Conservation (phyloP, 805 yeast species). For the Sugiyamaella chiloensis region DNA sequence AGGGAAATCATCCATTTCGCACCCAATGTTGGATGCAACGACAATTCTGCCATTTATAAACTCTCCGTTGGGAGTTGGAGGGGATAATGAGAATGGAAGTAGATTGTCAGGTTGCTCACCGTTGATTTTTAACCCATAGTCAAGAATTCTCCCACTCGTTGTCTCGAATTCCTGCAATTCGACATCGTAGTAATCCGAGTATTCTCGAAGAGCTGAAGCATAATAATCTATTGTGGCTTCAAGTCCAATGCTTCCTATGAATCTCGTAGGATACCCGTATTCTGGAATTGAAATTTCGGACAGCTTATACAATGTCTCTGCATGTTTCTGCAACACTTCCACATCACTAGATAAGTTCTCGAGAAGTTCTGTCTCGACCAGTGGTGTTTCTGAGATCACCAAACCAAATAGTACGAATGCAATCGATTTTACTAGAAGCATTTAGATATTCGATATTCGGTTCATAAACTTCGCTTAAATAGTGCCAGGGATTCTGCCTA, state of each 20-base stretch:
- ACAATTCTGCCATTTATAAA: slow-evolving; percentile 44
- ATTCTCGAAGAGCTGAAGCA: slow-evolving; percentile 50
- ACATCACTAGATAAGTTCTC: too few relatives aligned
- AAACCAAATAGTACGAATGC: too few relatives aligned
- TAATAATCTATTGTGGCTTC: slow-evolving; percentile 74
- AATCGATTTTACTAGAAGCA: too few relatives aligned
- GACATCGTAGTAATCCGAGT: slow-evolving; percentile 49
- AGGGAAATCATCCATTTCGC: slow-evolving; percentile 64
- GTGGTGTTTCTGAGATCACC: too few relatives aligned
- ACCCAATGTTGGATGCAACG: slow-evolving; percentile 62
- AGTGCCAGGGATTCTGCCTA: too few relatives aligned
- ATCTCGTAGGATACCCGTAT: slow-evolving; percentile 87
- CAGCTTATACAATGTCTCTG: slow-evolving; percentile 58
- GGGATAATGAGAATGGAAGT: slow-evolving; percentile 66
- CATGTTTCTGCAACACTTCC: slow-evolving; percentile 59
- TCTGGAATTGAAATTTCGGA: slow-evolving; percentile 56
- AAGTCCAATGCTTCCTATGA: slow-evolving; percentile 89
- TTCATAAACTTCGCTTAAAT: too few relatives aligned
- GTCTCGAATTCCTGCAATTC: slow-evolving; percentile 73
- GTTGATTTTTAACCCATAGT: slow-evolving; percentile 52
- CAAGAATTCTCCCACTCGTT: slow-evolving; percentile 58
- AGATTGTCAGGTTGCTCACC: slow-evolving; percentile 43
- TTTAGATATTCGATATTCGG: too few relatives aligned
- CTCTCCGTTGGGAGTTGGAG: slow-evolving; percentile 62
- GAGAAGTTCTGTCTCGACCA: too few relatives aligned